These are phyloP conservation scores for Exophiala sideris DNA, from an alignment of 2,329 filamentous ascomycete genomes.

Conservation along the genomic window DNA sequence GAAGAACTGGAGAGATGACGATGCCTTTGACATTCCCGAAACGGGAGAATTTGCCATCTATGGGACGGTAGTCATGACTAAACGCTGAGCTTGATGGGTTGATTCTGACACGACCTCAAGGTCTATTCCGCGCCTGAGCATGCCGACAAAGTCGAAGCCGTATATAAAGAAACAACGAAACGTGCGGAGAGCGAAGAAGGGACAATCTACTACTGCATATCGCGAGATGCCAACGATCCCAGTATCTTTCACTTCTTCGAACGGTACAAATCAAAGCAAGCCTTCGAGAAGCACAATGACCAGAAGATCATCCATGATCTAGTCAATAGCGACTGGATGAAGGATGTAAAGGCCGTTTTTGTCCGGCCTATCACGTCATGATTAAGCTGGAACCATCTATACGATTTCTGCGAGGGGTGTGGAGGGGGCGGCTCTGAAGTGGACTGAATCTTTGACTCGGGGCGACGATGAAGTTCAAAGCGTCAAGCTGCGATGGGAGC, in stretches of 20 bases:
- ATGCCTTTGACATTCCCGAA: too few species aligned
- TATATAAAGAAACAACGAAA: slow-evolving; percentile 33
- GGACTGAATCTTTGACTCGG: too few species aligned
- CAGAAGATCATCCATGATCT: slow-evolving; percentile 33
- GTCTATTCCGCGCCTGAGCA: slow-evolving; percentile 34
- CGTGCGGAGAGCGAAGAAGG: slow-evolving; percentile 31
- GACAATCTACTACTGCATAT: slow-evolving; percentile 33
- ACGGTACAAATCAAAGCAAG: slow-evolving; percentile 30
- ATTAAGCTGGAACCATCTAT: too few species aligned
- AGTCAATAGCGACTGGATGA: slow-evolving; percentile 27
- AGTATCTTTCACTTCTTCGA: slow-evolving; percentile 37
- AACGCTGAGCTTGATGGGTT: background rate
- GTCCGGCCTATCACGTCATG: slow-evolving; percentile 21
- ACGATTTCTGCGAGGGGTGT: background rate
- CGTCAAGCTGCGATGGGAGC: too few species aligned
- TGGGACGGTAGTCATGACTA: background rate
- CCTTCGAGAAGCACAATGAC: slow-evolving; percentile 33
- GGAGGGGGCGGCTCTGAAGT: background rate
- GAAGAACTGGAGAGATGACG: too few species aligned
- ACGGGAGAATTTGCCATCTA: background rate
- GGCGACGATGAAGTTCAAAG: too few species aligned
- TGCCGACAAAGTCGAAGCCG: slow-evolving; percentile 32
- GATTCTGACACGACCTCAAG: slow-evolving; percentile 11
- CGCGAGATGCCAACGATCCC: slow-evolving; percentile 30
- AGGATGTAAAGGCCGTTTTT: slow-evolving; percentile 26